Evolutionary conservation across 2,329 filamentous ascomycete genomes (phyloP).

Genomic region (Neofusicoccum ribis): DNA sequence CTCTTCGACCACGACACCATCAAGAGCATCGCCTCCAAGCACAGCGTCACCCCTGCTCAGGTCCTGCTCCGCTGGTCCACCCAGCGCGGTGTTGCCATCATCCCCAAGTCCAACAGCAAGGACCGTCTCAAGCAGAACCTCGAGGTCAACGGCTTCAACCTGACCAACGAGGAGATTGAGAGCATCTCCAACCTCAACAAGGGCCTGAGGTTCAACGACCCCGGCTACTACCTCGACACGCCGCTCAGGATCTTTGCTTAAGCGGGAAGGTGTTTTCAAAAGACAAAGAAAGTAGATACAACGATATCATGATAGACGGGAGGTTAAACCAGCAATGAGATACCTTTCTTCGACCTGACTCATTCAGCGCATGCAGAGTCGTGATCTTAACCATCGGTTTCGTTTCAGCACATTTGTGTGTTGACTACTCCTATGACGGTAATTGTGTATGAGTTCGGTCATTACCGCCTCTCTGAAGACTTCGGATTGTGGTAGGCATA

Average conservation of each 20-base stretch:
- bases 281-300: conserved; percentile 12
- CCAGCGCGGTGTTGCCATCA: conserved; percentile 74
- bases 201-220: conserved; percentile 36
- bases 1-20: conserved; percentile 71
- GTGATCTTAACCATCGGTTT: too few species aligned
- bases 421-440: too few species aligned
- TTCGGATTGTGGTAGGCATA: too few species aligned
- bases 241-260: conserved; percentile 31
- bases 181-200: conserved; percentile 39
- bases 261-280: neutral
- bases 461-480: too few species aligned
- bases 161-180: conserved; percentile 31
- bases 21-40: conserved; percentile 65
- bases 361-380: neutral
- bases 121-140: conserved; percentile 35
- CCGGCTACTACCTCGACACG: conserved; percentile 29
- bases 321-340: conserved; percentile 5
- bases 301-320: conserved; percentile 15
- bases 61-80: conserved; percentile 85
- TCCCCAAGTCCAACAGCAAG: conserved; percentile 62
- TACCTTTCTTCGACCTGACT: neutral
- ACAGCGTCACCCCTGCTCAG: conserved; percentile 74
- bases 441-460: too few species aligned
- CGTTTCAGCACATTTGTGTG: too few species aligned
- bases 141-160: conserved; percentile 33